phyloP scores from a whole-genome alignment of 345 rosid species.

The Sapria himalayana region DNA sequence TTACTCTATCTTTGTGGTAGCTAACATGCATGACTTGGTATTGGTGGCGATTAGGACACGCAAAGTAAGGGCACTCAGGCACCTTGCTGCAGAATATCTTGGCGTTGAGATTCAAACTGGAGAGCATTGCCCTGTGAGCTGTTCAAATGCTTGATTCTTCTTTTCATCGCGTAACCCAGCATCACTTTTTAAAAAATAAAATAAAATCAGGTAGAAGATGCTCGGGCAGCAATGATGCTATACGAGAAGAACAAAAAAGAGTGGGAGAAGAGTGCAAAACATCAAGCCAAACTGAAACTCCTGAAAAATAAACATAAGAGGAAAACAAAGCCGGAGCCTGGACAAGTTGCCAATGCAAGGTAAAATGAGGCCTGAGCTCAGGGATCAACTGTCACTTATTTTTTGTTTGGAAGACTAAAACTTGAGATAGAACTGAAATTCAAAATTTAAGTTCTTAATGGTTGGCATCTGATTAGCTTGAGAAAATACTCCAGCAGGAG shows the following conservation, averaged over 20 bases:
- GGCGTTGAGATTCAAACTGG: slow-evolving; percentile 78
- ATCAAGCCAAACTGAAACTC: slow-evolving; percentile 28
- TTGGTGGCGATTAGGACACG: slow-evolving; percentile 18
- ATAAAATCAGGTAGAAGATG: slow-evolving; percentile 44
- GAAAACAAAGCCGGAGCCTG: slow-evolving; percentile 24
- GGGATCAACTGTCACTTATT: no score
- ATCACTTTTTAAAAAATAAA: not conserved
- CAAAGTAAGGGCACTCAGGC: slow-evolving; percentile 52
- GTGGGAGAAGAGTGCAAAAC: slow-evolving; percentile 58
- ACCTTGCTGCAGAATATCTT: slow-evolving; percentile 67
- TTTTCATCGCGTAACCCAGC: not conserved
- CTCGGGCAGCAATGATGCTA: slow-evolving; percentile 82
- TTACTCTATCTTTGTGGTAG: slow-evolving; percentile 1
- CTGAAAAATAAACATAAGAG: slow-evolving; percentile 53
- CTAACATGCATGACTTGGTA: slow-evolving; percentile 1
- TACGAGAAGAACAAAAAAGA: slow-evolving; percentile 42
- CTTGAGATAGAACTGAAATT: no score
- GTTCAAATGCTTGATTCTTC: not conserved
- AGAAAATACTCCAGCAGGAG: no score
- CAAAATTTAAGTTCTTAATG: no score
- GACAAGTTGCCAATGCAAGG: not conserved
- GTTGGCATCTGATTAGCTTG: no score
- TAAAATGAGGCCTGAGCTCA: no score
- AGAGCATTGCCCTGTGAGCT: slow-evolving; percentile 87
- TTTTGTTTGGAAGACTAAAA: no score